These are phyloP conservation scores for Claviceps maximensis DNA, from an alignment of 2,329 filamentous ascomycete genomes.

Conservation along the genomic window DNA sequence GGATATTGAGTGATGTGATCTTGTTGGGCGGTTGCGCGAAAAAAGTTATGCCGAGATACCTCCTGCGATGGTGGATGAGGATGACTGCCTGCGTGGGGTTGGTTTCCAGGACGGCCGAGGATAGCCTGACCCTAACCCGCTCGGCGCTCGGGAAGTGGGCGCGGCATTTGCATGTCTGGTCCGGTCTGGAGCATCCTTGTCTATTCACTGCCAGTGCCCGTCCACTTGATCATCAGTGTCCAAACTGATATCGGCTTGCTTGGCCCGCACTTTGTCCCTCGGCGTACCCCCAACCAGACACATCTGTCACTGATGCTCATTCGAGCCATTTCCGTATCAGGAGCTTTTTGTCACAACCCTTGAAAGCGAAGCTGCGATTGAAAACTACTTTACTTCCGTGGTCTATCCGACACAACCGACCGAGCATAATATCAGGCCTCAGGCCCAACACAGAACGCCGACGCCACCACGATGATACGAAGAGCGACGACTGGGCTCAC, in stretches of 20 bases:
- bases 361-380: background rate
- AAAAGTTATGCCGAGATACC: background rate
- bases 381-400: background rate
- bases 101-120: background rate
- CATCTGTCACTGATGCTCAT: background rate
- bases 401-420: background rate
- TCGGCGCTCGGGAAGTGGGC: background rate
- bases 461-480: constrained; percentile 18
- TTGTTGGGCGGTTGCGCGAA: background rate
- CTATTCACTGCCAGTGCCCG: background rate
- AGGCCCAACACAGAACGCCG: background rate
- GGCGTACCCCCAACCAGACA: background rate
- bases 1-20: background rate
- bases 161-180: background rate
- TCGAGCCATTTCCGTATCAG: background rate
- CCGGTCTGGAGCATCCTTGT: too few relatives aligned
- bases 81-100: too few relatives aligned
- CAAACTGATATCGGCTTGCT: background rate
- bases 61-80: background rate
- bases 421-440: background rate
- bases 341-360: background rate
- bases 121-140: background rate
- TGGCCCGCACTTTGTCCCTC: constrained; percentile 1
- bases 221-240: too few relatives aligned
- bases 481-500: constrained; percentile 19